Conservation (phyloP, 345 rosid genomes). For the Lepidium didymum region DNA sequence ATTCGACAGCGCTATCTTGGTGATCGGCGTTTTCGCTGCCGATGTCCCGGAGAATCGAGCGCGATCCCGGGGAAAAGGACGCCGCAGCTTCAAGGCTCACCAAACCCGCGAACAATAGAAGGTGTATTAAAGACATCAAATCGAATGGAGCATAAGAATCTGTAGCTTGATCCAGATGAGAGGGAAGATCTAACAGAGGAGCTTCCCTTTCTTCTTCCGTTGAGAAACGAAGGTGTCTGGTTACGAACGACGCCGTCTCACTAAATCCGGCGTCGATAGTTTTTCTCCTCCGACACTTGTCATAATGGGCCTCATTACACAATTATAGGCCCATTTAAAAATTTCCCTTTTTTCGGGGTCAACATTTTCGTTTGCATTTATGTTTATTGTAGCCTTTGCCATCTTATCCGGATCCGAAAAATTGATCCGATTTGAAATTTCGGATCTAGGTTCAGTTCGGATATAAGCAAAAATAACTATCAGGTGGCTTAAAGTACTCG, state of each 20-base stretch:
- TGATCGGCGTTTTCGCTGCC: conserved; percentile 16
- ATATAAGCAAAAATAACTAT: too few relatives aligned
- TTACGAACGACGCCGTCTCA: neutral
- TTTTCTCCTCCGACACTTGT: neutral
- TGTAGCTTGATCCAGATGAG: conserved; percentile 1
- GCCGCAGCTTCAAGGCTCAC: conserved; percentile 31
- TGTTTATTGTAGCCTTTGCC: too few relatives aligned
- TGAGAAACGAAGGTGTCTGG: conserved; percentile 20
- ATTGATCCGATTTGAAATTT: too few relatives aligned
- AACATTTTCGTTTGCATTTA: too few relatives aligned
- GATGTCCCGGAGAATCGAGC: conserved; percentile 61
- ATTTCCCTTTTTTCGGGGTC: neutral
- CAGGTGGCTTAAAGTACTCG: too few relatives aligned
- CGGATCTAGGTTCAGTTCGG: too few relatives aligned
- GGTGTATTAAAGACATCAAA: conserved; percentile 41
- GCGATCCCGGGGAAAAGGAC: conserved; percentile 54
- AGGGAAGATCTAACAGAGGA: conserved; percentile 9
- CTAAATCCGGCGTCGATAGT: conserved; percentile 11
- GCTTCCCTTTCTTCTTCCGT: conserved; percentile 16
- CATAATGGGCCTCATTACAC: conserved; percentile 11
- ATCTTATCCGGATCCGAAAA: too few relatives aligned
- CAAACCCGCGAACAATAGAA: conserved; percentile 33
- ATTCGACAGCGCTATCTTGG: conserved; percentile 55
- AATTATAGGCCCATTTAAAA: neutral
- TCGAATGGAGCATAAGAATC: neutral